Conservation (phyloP, 2,329 filamentous ascomycete species). For the Microcyclospora tardicrescens region DNA sequence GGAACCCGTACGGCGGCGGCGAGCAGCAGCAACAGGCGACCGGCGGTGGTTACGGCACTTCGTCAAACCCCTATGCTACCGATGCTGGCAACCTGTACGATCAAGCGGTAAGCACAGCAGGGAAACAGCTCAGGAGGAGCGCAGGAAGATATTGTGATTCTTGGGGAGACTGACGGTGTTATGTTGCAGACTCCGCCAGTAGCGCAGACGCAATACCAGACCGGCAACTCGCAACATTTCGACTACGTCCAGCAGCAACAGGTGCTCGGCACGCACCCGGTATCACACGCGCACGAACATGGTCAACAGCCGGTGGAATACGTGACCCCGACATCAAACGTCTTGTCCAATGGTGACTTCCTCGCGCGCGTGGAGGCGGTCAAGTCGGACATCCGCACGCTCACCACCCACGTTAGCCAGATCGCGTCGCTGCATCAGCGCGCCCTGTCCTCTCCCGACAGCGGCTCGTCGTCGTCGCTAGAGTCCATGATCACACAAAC, state of each 20-base stretch:
- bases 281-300: slow-evolving; percentile 25
- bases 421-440: slow-evolving; percentile 61
- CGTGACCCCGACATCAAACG: slow-evolving; percentile 24
- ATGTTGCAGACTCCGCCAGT: too few relatives aligned
- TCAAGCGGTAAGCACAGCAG: not conserved
- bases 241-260: slow-evolving; percentile 11
- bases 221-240: slow-evolving; percentile 19
- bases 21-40: slow-evolving; percentile 25
- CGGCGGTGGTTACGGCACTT: slow-evolving; percentile 29
- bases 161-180: slow-evolving; percentile 2
- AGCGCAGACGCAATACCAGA: slow-evolving; percentile 17
- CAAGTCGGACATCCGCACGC: slow-evolving; percentile 53
- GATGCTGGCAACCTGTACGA: slow-evolving; percentile 27
- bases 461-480: slow-evolving; percentile 39
- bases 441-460: slow-evolving; percentile 53
- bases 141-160: not conserved
- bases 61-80: slow-evolving; percentile 21
- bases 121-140: not conserved
- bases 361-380: slow-evolving; percentile 53
- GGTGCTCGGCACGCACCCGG: slow-evolving; percentile 4
- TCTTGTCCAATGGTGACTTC: slow-evolving; percentile 54
- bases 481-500: slow-evolving; percentile 58
- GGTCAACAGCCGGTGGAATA: slow-evolving; percentile 28
- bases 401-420: slow-evolving; percentile 53
- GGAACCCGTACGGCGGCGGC: slow-evolving; percentile 52